A percentile compares a stretch with the other conserved stretches of the same genome.
phyloP scores from a whole-genome alignment of 2,329 filamentous ascomycete species.

The Verticillium longisporum region DNA sequence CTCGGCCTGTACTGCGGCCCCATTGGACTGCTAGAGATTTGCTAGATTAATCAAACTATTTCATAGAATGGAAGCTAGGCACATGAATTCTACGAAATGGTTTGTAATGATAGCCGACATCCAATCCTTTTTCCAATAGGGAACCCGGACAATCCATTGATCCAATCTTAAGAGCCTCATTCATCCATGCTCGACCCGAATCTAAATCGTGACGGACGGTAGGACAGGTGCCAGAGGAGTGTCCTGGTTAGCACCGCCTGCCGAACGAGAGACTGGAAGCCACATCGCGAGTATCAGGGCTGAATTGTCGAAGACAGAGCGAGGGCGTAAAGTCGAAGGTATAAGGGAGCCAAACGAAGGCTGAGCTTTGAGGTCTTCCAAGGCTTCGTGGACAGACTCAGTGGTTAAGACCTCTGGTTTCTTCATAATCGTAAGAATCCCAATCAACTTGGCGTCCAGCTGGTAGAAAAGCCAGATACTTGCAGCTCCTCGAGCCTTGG shows the following conservation, averaged over 20 bases:
- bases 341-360: no score
- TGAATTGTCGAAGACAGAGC: neutral
- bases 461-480: constrained; percentile 7
- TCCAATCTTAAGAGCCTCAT: no score
- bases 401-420: neutral
- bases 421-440: neutral
- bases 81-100: no score
- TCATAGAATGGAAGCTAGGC: neutral
- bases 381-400: neutral
- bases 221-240: neutral
- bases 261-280: neutral
- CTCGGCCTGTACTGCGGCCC: constrained; percentile 37
- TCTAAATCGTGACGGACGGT: neutral
- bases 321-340: neutral
- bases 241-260: neutral
- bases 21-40: constrained; percentile 9
- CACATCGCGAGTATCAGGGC: neutral
- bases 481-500: constrained; percentile 2
- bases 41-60: neutral
- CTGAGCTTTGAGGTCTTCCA: neutral
- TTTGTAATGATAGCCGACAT: no score
- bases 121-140: no score
- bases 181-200: no score
- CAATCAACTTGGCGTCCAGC: neutral
- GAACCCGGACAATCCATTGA: no score